phyloP scores from a whole-genome alignment of 768 basidiomycete species.

The Leccinum pellstonianum region DNA sequence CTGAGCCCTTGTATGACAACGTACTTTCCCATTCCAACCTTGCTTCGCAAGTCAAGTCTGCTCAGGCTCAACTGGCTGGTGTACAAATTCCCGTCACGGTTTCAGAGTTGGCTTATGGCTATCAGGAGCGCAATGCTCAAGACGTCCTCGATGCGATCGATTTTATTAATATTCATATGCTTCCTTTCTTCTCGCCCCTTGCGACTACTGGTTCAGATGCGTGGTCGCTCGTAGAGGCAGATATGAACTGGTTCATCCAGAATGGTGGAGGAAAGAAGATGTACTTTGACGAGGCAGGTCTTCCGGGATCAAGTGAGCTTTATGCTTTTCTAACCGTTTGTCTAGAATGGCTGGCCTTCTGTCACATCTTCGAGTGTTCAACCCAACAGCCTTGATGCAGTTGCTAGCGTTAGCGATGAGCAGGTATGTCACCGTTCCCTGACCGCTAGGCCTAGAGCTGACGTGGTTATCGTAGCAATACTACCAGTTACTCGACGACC shows the following conservation, averaged over 20 bases:
- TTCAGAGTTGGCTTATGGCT: slow-evolving; percentile 63
- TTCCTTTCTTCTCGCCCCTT: slow-evolving; percentile 57
- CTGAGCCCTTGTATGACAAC: slow-evolving; percentile 63
- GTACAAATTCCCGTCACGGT: slow-evolving; percentile 69
- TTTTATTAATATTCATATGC: slow-evolving; percentile 65
- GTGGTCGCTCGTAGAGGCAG: slow-evolving; percentile 59
- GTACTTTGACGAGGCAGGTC: slow-evolving; percentile 62
- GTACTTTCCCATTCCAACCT: slow-evolving; percentile 51
- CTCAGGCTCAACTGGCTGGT: slow-evolving; percentile 48
- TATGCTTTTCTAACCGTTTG: background rate
- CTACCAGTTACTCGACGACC: slow-evolving; percentile 58
- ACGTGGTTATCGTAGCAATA: slow-evolving; percentile 40
- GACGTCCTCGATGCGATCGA: slow-evolving; percentile 60
- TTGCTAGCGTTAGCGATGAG: slow-evolving; percentile 62
- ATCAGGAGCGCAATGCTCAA: slow-evolving; percentile 48
- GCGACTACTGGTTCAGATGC: slow-evolving; percentile 47
- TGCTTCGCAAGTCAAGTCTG: slow-evolving; percentile 47
- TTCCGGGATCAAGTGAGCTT: background rate
- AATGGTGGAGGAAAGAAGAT: slow-evolving; percentile 71
- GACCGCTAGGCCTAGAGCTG: background rate
- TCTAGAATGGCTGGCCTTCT: slow-evolving; percentile 78
- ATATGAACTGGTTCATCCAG: slow-evolving; percentile 67
- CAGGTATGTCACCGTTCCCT: slow-evolving; percentile 38
- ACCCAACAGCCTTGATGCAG: slow-evolving; percentile 61
- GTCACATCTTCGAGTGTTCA: slow-evolving; percentile 57